phyloP scores from a whole-genome alignment of 2,329 filamentous ascomycete species.

The Moelleriella libera region DNA sequence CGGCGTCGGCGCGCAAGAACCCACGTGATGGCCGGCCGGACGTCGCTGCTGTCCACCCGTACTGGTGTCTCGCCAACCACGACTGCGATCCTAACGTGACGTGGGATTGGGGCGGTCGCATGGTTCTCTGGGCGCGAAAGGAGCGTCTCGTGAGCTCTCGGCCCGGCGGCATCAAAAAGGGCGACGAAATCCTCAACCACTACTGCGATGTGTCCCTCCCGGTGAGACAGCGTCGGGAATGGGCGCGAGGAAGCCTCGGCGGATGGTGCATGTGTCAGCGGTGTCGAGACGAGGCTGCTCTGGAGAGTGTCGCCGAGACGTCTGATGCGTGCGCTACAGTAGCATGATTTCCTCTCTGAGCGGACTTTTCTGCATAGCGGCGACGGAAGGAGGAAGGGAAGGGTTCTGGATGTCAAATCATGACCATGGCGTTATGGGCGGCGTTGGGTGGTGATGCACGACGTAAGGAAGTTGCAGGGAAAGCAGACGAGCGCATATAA shows the following conservation, averaged over 20 bases:
- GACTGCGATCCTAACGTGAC: constrained; percentile 88
- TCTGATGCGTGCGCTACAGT: not conserved
- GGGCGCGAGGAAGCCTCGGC: constrained; percentile 76
- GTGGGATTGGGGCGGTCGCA: constrained; percentile 82
- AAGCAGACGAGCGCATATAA: no score
- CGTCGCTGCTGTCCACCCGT: constrained; percentile 81
- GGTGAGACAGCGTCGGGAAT: constrained; percentile 72
- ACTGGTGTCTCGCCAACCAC: constrained; percentile 95
- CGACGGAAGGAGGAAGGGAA: no score
- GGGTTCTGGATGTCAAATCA: no score
- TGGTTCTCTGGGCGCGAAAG: constrained; percentile 53
- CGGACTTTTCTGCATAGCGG: no score
- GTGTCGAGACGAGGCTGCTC: constrained; percentile 56
- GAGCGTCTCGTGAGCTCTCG: constrained; percentile 36
- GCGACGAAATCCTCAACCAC: constrained; percentile 81
- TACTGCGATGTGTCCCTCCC: constrained; percentile 78
- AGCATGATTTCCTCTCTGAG: no score
- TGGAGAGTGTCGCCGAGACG: not conserved
- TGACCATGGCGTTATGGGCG: no score
- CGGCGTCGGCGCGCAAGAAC: constrained; percentile 73
- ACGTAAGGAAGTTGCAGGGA: no score
- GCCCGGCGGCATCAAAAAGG: constrained; percentile 52
- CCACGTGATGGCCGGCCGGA: constrained; percentile 70
- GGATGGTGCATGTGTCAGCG: constrained; percentile 78
- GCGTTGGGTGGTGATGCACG: no score